phyloP scores from a whole-genome alignment of 2,329 filamentous ascomycete genomes.

The Aspergillus oerlinghausenensis region DNA sequence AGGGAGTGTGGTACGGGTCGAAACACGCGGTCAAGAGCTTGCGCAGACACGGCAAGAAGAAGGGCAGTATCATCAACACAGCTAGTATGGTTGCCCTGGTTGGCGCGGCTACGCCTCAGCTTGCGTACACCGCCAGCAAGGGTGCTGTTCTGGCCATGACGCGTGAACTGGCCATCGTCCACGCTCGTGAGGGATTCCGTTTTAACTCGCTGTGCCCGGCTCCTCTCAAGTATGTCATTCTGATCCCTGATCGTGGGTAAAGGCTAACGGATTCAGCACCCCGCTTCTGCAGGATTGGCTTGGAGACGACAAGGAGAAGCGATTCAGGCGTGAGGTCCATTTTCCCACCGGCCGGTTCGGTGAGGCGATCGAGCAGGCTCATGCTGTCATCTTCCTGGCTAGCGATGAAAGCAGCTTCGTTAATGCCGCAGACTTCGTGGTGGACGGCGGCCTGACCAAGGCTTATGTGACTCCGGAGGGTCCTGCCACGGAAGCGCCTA shows the following conservation, averaged over 20 bases:
- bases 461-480: conserved; percentile 71
- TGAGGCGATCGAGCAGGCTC: conserved; percentile 86
- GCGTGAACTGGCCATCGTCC: conserved; percentile 83
- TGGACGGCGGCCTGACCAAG: conserved; percentile 93
- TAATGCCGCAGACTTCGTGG: conserved; percentile 86
- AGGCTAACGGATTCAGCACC: conserved; percentile 51
- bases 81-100: conserved; percentile 84
- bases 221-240: conserved; percentile 63
- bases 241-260: background rate
- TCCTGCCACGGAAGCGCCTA: conserved; percentile 50
- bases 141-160: conserved; percentile 88
- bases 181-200: conserved; percentile 81
- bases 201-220: conserved; percentile 91
- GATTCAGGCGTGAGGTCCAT: conserved; percentile 77
- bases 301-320: conserved; percentile 78
- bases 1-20: conserved; percentile 92
- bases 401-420: conserved; percentile 87
- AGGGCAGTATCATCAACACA: conserved; percentile 84
- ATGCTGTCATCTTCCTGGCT: conserved; percentile 81
- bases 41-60: conserved; percentile 72
- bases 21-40: conserved; percentile 85
- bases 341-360: conserved; percentile 86
- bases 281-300: conserved; percentile 90
- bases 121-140: conserved; percentile 92
- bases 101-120: conserved; percentile 79